These are phyloP conservation scores for Globisporangium splendens DNA, from an alignment of 352 stramenopile species.

Conservation along the genomic window DNA sequence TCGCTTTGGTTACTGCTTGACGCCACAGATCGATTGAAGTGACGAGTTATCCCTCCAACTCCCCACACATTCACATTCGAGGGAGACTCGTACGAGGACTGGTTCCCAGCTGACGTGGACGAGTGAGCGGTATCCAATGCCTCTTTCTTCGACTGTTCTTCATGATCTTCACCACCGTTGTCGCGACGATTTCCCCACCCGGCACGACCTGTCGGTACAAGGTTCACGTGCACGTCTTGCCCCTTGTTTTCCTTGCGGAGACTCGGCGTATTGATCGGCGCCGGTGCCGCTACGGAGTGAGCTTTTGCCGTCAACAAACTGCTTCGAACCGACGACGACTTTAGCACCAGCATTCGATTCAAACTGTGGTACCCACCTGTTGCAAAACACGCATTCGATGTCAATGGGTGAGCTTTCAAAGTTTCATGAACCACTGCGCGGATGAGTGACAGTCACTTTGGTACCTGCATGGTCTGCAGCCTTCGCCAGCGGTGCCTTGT, in stretches of 20 bases:
- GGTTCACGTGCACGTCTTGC: slow-evolving; percentile 34
- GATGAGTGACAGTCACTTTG: background rate
- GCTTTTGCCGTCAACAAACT: slow-evolving; percentile 8
- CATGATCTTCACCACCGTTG: background rate
- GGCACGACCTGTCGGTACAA: slow-evolving; percentile 27
- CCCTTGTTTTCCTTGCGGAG: slow-evolving; percentile 57
- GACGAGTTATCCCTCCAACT: no score
- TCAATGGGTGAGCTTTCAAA: no score
- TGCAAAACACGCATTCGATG: background rate
- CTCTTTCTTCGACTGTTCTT: background rate
- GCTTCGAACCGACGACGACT: slow-evolving; percentile 7
- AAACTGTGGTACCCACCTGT: slow-evolving; percentile 13
- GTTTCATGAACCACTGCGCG: background rate
- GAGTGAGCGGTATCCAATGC: no score
- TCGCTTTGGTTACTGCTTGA: no score
- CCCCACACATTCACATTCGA: no score
- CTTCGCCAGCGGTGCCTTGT: slow-evolving; percentile 51
- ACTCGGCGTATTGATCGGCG: slow-evolving; percentile 80
- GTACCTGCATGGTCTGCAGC: slow-evolving; percentile 23
- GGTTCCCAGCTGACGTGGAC: no score
- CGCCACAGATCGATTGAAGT: no score
- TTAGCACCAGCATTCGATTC: slow-evolving; percentile 58
- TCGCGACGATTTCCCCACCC: slow-evolving; percentile 32
- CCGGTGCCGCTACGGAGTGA: slow-evolving; percentile 30
- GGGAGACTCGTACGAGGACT: no score